phyloP scores from a whole-genome alignment of 257 asterid genomes.

The Gentiana dahurica region DNA sequence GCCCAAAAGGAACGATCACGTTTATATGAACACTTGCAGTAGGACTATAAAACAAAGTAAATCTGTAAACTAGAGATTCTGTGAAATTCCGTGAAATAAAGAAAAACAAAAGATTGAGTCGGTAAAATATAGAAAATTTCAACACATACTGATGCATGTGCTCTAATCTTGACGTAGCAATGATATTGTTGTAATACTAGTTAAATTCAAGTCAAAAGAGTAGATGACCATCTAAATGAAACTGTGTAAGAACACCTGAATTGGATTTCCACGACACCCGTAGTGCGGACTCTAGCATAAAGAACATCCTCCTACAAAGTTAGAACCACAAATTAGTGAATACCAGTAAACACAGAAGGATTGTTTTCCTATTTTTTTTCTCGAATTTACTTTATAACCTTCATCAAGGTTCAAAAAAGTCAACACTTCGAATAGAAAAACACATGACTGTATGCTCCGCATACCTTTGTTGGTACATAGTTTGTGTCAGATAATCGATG shows the following conservation, averaged over 20 bases:
- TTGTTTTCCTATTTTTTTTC: not conserved
- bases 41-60: no score
- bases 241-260: constrained; percentile 64
- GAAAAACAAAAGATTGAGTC: no score
- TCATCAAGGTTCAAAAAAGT: no score
- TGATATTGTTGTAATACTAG: not conserved
- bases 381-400: no score
- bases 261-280: constrained; percentile 97
- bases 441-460: not conserved
- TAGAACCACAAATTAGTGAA: constrained; percentile 11
- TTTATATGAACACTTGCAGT: no score
- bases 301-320: constrained; percentile 88
- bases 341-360: not conserved
- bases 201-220: not conserved
- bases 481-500: constrained; percentile 60
- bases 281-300: constrained; percentile 95
- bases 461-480: constrained; percentile 90
- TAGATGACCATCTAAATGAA: not conserved
- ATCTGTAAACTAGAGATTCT: no score
- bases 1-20: no score
- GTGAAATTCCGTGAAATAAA: no score
- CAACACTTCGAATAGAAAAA: not conserved
- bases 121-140: no score
- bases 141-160: no score
- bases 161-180: not conserved